These are phyloP conservation scores for Chlamydomonas applanata DNA, from an alignment of 139 green algal genomes.

Conservation along the genomic window DNA sequence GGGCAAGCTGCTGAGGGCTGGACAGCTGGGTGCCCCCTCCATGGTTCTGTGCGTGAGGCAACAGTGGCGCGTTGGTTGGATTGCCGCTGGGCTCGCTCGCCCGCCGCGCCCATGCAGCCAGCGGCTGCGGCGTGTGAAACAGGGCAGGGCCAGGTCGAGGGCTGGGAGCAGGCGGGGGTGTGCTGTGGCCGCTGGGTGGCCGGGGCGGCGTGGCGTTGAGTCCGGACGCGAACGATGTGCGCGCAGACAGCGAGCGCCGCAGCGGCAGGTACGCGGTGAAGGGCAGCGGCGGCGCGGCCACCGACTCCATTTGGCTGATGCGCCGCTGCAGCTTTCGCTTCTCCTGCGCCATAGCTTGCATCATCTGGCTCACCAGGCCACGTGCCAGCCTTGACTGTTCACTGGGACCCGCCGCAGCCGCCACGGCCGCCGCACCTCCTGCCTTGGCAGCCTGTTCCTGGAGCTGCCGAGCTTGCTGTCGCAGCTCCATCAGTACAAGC, in stretches of 20 bases:
- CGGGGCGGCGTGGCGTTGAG: not conserved
- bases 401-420: not conserved
- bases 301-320: not conserved
- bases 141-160: too few relatives aligned
- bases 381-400: not conserved
- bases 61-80: too few relatives aligned
- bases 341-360: slow-evolving; percentile 7
- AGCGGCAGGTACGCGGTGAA: not conserved
- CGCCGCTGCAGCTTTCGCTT: not conserved
- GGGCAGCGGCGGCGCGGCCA: too few relatives aligned
- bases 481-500: slow-evolving; percentile 9
- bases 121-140: too few relatives aligned
- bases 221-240: not conserved
- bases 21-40: not conserved
- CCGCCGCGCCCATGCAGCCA: too few relatives aligned
- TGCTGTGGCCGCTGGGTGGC: not conserved
- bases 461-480: not conserved
- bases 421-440: not conserved
- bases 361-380: slow-evolving; percentile 12
- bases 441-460: not conserved
- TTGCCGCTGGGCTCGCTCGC: too few relatives aligned
- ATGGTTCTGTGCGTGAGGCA: not conserved
- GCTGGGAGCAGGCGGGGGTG: not conserved
- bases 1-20: not conserved
- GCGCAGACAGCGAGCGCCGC: not conserved